Conservation (phyloP, 805 yeast genomes). For the Wickerhamiella australiensis region DNA sequence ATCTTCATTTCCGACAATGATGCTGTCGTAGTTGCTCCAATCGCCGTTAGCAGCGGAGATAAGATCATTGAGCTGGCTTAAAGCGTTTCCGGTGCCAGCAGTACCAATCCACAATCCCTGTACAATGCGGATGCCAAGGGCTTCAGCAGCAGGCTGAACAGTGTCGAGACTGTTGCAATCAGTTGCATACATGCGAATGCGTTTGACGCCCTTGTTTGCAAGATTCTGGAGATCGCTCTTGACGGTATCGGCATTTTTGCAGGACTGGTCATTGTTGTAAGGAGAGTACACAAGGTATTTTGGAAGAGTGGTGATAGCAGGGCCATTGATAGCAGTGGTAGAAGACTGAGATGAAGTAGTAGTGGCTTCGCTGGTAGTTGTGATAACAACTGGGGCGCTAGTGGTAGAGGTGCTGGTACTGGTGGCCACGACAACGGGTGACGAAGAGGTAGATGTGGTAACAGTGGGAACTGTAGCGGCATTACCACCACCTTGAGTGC, state of each 20-base stretch:
- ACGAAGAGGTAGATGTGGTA: constrained; percentile 20
- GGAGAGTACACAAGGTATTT: constrained; percentile 38
- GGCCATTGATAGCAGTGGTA: constrained; percentile 17
- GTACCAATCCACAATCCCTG: constrained; percentile 77
- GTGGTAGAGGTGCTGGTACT: constrained; percentile 20
- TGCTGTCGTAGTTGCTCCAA: constrained; percentile 65
- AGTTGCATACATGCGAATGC: constrained; percentile 71
- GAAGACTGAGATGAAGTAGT: constrained; percentile 22
- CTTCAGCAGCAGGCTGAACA: constrained; percentile 47
- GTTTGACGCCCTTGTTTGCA: constrained; percentile 45
- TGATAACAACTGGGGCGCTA: constrained; percentile 17
- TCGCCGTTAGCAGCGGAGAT: constrained; percentile 39
- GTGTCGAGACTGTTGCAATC: constrained; percentile 65
- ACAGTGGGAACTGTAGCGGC: constrained; percentile 25
- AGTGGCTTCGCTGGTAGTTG: constrained; percentile 24
- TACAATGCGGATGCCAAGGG: constrained; percentile 57
- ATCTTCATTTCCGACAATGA: constrained; percentile 87
- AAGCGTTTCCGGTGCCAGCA: constrained; percentile 59
- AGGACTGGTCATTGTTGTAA: constrained; percentile 51
- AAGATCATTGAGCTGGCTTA: constrained; percentile 42
- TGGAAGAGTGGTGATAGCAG: constrained; percentile 22
- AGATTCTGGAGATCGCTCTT: constrained; percentile 47
- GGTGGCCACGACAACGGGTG: constrained; percentile 24
- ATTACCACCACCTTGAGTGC: constrained; percentile 23
- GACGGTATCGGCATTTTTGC: constrained; percentile 50